Evolutionary conservation across 257 asterid genomes (phyloP).

Genomic region (Craterostigma plantagineum): DNA sequence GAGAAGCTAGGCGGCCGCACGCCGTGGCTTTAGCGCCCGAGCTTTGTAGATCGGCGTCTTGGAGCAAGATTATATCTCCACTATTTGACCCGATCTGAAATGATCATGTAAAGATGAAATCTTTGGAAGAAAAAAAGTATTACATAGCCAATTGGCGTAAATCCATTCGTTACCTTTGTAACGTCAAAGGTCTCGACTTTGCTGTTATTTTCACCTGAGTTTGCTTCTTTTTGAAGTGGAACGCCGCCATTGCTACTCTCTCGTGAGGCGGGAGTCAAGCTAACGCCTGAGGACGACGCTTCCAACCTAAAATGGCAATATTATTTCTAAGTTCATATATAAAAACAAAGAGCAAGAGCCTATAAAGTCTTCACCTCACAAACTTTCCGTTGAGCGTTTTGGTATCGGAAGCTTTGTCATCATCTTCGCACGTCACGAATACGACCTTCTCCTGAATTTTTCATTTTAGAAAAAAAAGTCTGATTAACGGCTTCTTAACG

Average conservation of each 20-base stretch:
- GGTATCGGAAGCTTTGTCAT: conserved; percentile 39
- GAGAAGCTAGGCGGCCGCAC: conserved; percentile 51
- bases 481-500: no score
- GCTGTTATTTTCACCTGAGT: no score
- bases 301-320: conserved; percentile 61
- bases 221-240: conserved; percentile 11
- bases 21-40: conserved; percentile 88
- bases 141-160: no score
- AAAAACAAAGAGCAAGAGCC: background rate
- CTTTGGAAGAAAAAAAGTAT: no score
- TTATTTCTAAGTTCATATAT: no score
- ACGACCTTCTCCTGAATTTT: conserved; percentile 81
- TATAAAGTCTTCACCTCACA: conserved; percentile 42
- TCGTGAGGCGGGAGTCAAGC: conserved; percentile 30
- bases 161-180: no score
- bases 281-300: conserved; percentile 72
- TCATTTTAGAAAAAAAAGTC: conserved; percentile 5
- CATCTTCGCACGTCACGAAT: conserved; percentile 92
- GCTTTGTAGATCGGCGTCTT: conserved; percentile 37
- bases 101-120: no score
- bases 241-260: conserved; percentile 17
- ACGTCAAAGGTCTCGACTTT: background rate
- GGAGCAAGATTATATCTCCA: conserved; percentile 39
- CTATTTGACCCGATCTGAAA: conserved; percentile 30
- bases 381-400: conserved; percentile 39